Evolutionary conservation across 768 basidiomycete species (phyloP).

Genomic region (Boletus patriciae): DNA sequence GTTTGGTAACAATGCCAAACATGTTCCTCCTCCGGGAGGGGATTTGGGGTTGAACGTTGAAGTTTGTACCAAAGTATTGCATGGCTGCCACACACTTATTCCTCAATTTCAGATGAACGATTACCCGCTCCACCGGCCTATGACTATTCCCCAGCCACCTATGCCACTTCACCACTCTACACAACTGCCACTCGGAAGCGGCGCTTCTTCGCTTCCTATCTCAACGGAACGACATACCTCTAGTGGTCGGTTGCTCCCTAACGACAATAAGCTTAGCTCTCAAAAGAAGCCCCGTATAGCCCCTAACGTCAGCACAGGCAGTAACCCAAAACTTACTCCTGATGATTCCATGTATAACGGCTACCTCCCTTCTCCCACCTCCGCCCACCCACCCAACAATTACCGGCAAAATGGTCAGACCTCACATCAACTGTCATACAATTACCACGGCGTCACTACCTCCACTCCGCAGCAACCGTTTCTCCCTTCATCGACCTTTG

Average conservation of each 20-base stretch:
- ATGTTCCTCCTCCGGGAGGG: conserved; percentile 11
- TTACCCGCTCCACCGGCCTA: conserved; percentile 30
- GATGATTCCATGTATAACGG: conserved; percentile 33
- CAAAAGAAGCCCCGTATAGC: conserved; percentile 35
- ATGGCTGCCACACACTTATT: background rate
- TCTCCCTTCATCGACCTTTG: conserved; percentile 28
- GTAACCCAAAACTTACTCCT: conserved; percentile 22
- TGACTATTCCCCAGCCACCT: conserved; percentile 36
- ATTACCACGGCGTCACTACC: conserved; percentile 21
- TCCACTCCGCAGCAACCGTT: conserved; percentile 23
- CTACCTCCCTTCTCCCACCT: conserved; percentile 35
- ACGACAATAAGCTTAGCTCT: conserved; percentile 24
- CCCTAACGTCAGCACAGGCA: conserved; percentile 20
- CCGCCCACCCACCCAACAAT: conserved; percentile 25
- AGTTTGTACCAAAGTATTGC: conserved; percentile 16
- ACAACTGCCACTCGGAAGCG: conserved; percentile 21
- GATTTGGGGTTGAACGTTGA: conserved; percentile 27
- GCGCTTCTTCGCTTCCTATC: conserved; percentile 32
- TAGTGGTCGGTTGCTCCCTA: conserved; percentile 33
- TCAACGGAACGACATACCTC: conserved; percentile 36
- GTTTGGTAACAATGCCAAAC: conserved; percentile 23
- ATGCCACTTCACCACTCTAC: conserved; percentile 32
- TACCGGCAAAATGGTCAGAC: conserved; percentile 32
- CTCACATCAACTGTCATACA: conserved; percentile 30
- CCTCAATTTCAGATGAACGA: conserved; percentile 24